Base-by-base conservation (phyloP, 2,329 filamentous ascomycete genomes). In the Stachybotrys chlorohalonatus region DNA sequence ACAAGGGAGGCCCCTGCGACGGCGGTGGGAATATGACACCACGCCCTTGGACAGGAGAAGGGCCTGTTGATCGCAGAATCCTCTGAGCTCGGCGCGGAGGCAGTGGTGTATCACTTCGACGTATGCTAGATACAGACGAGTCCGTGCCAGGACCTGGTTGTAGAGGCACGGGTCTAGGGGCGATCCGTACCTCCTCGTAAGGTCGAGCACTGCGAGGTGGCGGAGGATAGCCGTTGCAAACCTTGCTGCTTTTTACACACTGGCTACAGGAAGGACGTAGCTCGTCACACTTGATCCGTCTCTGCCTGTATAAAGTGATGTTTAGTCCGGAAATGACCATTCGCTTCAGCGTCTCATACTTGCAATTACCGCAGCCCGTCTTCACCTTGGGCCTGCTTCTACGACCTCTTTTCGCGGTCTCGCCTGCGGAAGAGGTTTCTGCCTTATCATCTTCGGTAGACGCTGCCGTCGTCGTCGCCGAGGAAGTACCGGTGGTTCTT, bases 211-310 rank as follows among this genome's bases (percentile, higher is more conserved):
- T 70, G 48, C 80, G 75, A 31, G 73, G 71, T 32, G 81, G 80
- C 5, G 81, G 76, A n/a, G 79, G 82, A 61, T 86, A 87, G 58
- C 84, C 84, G 32, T 75, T 72, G 68, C 84, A 88, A 15, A 62
- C 62, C 62, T 80, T 83, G 57, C 78, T 81, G 50, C 82, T 81
- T 51, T 77, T 75, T 39, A 80, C 71, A 62, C 84, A 87, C 64
- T 84, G 81, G 13, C 73, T 74, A 65, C 84, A 86, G 31, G 75
- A 71, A 7, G 84, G 84, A 54, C 83, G 79, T 58, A 68, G 73
- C 68, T 87, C 84, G 65, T 86, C 84, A 65, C 84, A 87, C 66
- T 87, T 87, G 58, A 87, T 84, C 58, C 81, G 76, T 59, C 83
- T 75, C 58, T 74, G 75, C 66, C 82, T 85, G 60, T 42, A 13